Evolutionary conservation across 164 flowering plant genomes (phyloP), one percentile per base, ranked within the genome.

Genomic region (Sedum album): DNA sequence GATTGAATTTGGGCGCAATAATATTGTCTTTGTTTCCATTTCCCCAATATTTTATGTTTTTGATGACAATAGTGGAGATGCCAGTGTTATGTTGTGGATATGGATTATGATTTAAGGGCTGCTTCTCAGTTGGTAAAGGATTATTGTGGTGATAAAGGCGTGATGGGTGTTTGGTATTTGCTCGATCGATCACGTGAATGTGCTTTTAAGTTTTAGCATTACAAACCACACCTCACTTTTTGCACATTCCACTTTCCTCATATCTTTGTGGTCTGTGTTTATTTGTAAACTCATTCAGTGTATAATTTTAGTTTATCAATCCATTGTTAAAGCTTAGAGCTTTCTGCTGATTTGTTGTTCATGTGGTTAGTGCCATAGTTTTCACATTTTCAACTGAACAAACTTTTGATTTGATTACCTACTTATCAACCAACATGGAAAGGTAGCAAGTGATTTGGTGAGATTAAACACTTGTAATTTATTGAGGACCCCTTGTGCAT

Each of bases 131-230:
- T 57, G 62, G 26, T 13, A 11, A 26, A 57, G 3, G 6, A 1
- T 23, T n/a, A n/a, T n/a, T n/a, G n/a, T n/a, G n/a, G n/a, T 69
- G 48, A 44, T 33, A 55, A 28, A 31, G 48, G 70, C 39, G 48
- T 33, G 64, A 28, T 41, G 38, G 70, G 73, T 61, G 14, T 48
- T 36, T 38, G 26, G 28, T 60, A 26, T 35, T 51, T 20, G 55
- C 41, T 21, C 68, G 44, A 65, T 72, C 15, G 0, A 42, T 42
- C 80, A 77, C 74, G 75, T 73, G 74, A 66, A 72, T 70, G 46
- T 72, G 77, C 70, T 44, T 69, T 73, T 62, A 3, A 11, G n/a
- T 69, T 73, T 62, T 15, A 11, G n/a, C 31, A 25, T 62, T 61
- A 2, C 62, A 57, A 57, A 28, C 8, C 62, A 57, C 62, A 57